Percentiles rank a stretch among this genome's conserved stretches.
These are phyloP conservation scores for Lentinula boryana DNA, from an alignment of 768 basidiomycete species.

Conservation along the genomic window DNA sequence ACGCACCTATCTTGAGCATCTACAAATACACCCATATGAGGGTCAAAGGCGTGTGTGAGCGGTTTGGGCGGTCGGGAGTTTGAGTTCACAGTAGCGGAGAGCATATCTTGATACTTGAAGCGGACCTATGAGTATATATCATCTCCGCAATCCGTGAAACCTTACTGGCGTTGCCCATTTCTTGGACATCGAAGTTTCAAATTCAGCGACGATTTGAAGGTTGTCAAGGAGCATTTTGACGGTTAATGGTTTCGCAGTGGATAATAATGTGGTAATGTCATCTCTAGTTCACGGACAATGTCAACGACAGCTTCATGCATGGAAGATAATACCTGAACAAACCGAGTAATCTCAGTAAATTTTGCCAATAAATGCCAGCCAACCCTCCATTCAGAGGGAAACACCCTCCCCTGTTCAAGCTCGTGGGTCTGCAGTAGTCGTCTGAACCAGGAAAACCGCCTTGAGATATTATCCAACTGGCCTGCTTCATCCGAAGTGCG, in stretches of 20 bases:
- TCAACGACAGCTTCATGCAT: background rate
- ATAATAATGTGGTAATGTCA: constrained; percentile 74
- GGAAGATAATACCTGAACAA: constrained; percentile 9
- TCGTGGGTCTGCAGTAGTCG: constrained; percentile 82
- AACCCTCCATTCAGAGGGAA: constrained; percentile 84
- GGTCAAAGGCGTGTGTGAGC: constrained; percentile 88
- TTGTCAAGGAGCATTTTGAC: constrained; percentile 82
- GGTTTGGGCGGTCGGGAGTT: constrained; percentile 53
- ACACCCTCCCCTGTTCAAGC: constrained; percentile 76
- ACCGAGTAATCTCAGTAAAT: constrained; percentile 92
- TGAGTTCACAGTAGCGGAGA: constrained; percentile 44
- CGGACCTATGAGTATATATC: background rate
- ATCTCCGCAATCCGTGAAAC: background rate
- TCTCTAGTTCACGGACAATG: constrained; percentile 42
- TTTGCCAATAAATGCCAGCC: constrained; percentile 75
- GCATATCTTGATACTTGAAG: constrained; percentile 56
- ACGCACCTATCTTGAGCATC: constrained; percentile 90
- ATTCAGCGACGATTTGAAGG: constrained; percentile 81
- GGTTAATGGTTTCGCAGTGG: constrained; percentile 69
- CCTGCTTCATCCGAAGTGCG: constrained; percentile 91
- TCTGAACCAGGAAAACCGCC: constrained; percentile 94
- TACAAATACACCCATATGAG: constrained; percentile 88
- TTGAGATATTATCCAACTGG: constrained; percentile 88
- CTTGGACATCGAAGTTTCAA: constrained; percentile 74
- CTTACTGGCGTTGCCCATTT: constrained; percentile 76